Conservation (phyloP, 768 basidiomycete species). For the Rubroboletus pulcherrimus region DNA sequence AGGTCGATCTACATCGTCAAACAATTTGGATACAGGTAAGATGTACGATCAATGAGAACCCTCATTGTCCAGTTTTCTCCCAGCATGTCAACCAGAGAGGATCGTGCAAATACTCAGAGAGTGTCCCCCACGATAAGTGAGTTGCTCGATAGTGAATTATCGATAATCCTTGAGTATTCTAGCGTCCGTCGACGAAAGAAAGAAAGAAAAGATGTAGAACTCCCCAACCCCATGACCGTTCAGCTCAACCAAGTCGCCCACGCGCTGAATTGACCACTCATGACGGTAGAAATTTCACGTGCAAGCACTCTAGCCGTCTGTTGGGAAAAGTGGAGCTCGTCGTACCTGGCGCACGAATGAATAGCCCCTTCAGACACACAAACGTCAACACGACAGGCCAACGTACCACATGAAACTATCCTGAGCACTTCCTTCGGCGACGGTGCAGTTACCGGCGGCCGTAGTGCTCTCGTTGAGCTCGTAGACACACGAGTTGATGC, state of each 20-base stretch:
- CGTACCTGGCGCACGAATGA: slow-evolving; percentile 21
- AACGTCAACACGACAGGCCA: not conserved
- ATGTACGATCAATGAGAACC: not conserved
- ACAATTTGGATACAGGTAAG: not conserved
- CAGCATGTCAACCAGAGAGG: not conserved
- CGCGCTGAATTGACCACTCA: slow-evolving; percentile 39
- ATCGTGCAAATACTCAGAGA: not conserved
- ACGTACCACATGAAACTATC: slow-evolving; percentile 63
- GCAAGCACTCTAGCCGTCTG: slow-evolving; percentile 55
- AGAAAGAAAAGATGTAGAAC: no score
- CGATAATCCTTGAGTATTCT: not conserved
- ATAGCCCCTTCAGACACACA: no score
- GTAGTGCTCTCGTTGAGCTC: slow-evolving; percentile 20
- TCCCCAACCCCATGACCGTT: not conserved
- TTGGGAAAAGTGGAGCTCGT: slow-evolving; percentile 60
- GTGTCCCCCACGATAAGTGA: not conserved
- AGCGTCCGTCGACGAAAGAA: not conserved
- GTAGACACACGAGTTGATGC: slow-evolving; percentile 47
- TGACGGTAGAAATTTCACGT: slow-evolving; percentile 44
- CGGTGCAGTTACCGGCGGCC: slow-evolving; percentile 31
- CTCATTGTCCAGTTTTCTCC: not conserved
- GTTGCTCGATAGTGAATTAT: not conserved
- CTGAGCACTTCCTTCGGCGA: slow-evolving; percentile 33
- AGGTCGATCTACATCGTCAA: not conserved
- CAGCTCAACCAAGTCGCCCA: slow-evolving; percentile 53